Conservation (phyloP, 2,329 filamentous ascomycete genomes). For the Pyrenochaeta sp. region DNA sequence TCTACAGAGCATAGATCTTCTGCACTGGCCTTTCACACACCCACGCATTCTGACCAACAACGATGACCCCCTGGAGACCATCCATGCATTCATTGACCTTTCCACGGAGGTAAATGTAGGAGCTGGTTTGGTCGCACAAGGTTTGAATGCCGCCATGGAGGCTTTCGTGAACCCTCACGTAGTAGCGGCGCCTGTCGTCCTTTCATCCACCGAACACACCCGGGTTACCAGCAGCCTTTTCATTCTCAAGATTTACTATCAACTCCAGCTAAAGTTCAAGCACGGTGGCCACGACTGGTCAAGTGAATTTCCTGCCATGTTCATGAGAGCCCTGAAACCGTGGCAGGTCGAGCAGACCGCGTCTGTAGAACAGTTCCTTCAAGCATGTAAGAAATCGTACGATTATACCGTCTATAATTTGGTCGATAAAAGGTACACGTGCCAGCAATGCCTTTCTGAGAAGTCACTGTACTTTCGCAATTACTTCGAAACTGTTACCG, state of each 20-base stretch:
- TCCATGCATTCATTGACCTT: conserved; percentile 2
- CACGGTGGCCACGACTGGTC: not conserved
- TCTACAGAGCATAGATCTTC: conserved; percentile 1
- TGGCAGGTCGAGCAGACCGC: conserved; percentile 16
- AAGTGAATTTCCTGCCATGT: conserved; percentile 3
- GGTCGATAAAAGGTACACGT: conserved; percentile 3
- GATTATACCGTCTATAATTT: not conserved
- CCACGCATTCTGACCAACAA: not conserved
- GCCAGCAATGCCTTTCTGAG: not conserved
- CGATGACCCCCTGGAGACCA: conserved; percentile 7
- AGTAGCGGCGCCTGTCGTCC: not conserved
- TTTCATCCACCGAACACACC: conserved; percentile 12
- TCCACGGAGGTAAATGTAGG: conserved; percentile 12
- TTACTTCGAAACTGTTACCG: not conserved
- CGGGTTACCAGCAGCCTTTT: conserved; percentile 11
- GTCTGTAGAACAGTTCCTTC: conserved; percentile 3
- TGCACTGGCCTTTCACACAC: not conserved
- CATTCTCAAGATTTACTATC: conserved; percentile 16
- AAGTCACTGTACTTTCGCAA: not conserved
- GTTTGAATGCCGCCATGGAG: conserved; percentile 12
- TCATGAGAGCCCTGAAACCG: conserved; percentile 9
- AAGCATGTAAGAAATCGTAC: not conserved
- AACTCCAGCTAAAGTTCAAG: conserved; percentile 1
- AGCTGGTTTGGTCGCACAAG: conserved; percentile 12
- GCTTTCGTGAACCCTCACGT: conserved; percentile 10